Conservation (phyloP, 306 rosid genomes). For the Prosopis cineraria region DNA sequence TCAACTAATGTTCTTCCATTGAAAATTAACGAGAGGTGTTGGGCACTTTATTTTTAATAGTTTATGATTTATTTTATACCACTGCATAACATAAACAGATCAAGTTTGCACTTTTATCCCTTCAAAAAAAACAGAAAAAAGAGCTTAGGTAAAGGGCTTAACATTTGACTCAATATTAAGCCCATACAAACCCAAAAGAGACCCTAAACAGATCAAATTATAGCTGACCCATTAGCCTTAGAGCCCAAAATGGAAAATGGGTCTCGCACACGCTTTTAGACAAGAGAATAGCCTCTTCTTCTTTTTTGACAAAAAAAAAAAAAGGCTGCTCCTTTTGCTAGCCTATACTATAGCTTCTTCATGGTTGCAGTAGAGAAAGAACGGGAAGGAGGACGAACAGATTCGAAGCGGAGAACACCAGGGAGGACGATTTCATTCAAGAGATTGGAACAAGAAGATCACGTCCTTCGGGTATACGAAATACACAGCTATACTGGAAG, state of each 20-base stretch:
- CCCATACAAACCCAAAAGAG: not conserved
- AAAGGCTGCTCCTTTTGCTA: not conserved
- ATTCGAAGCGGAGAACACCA: not conserved
- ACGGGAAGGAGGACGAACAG: not conserved
- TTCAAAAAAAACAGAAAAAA: not conserved
- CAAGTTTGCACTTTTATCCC: no score
- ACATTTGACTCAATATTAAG: not conserved
- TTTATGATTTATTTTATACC: no score
- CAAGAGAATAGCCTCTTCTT: not conserved
- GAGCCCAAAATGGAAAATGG: not conserved
- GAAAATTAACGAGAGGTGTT: no score
- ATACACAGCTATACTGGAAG: not conserved
- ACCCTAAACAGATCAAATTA: not conserved
- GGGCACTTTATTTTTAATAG: no score
- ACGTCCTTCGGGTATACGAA: not conserved
- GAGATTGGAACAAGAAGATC: not conserved
- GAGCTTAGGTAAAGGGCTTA: not conserved
- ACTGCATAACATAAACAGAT: no score
- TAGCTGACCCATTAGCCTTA: not conserved
- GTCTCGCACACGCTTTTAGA: not conserved
- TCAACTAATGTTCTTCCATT: no score
- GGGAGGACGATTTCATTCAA: not conserved
- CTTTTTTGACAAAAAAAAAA: no score
- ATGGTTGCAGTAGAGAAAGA: not conserved
- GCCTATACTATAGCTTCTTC: not conserved